Evolutionary conservation across 75 land plant species (phyloP).

Genomic region (Chamaecyparis obtusa): DNA sequence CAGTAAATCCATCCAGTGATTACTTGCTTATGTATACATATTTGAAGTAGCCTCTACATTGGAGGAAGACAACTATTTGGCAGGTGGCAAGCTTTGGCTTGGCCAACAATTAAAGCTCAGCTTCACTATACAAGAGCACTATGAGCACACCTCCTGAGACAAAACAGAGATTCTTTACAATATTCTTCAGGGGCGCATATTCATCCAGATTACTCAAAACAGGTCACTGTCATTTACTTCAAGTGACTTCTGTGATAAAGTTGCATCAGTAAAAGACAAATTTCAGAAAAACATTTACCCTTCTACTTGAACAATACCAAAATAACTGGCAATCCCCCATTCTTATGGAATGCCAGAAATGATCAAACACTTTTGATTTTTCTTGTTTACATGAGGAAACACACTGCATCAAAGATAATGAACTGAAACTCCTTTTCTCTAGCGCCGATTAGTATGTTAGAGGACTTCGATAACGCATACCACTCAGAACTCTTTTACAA

Average conservation of each 20-base stretch:
- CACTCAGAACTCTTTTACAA: neutral
- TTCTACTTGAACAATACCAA: neutral
- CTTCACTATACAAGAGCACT: conserved; percentile 11
- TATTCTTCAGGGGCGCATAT: conserved; percentile 13
- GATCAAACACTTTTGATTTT: neutral
- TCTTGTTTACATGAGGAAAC: neutral
- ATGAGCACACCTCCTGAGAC: conserved; percentile 13
- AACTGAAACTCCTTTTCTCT: conserved; percentile 8
- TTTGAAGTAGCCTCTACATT: conserved; percentile 11
- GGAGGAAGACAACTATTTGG: conserved; percentile 9
- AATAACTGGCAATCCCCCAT: neutral
- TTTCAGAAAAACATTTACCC: neutral
- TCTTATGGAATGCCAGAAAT: conserved; percentile 5
- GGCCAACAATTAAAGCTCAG: conserved; percentile 1
- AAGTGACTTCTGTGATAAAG: conserved; percentile 13
- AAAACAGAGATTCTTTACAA: conserved; percentile 8
- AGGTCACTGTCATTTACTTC: conserved; percentile 7
- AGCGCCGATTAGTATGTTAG: conserved; percentile 2
- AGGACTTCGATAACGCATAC: neutral
- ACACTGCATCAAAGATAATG: conserved; percentile 13
- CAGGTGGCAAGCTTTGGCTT: conserved; percentile 12
- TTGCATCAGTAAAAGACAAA: conserved; percentile 1
- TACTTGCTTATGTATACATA: conserved; percentile 13
- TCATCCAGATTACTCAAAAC: conserved; percentile 11
- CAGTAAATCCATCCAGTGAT: conserved; percentile 6